A percentile compares a stretch with the other conserved stretches of the same genome.
Conservation (phyloP, 441 rosid genomes). For the Gossypium laxum region DNA sequence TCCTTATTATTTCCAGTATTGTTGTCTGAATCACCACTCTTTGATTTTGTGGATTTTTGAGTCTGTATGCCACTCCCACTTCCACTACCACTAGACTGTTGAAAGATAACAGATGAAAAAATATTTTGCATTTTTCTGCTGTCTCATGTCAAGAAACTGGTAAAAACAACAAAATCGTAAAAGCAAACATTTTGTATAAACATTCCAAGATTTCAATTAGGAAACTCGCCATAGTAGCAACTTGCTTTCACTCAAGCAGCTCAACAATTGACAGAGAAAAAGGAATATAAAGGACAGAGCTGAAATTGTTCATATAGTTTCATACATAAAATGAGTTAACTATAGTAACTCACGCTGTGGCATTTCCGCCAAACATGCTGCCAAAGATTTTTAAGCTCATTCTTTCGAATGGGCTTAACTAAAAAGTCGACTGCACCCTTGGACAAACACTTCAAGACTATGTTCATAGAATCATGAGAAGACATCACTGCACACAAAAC, state of each 20-base stretch:
- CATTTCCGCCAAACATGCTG: slow-evolving; percentile 56
- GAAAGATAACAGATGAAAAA: slow-evolving; percentile 16
- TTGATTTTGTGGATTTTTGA: slow-evolving; percentile 31
- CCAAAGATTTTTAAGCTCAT: slow-evolving; percentile 53
- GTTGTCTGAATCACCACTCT: slow-evolving; percentile 24
- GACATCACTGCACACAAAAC: slow-evolving; percentile 46
- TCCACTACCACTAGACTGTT: slow-evolving; percentile 44
- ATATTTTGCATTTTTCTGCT: slow-evolving; percentile 6
- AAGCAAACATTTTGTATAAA: neutral
- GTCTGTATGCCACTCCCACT: slow-evolving; percentile 34
- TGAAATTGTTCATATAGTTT: slow-evolving; percentile 20
- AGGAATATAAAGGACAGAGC: slow-evolving; percentile 18
- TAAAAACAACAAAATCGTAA: slow-evolving; percentile 6
- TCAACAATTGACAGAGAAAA: slow-evolving; percentile 4
- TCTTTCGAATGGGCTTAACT: slow-evolving; percentile 48
- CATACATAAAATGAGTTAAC: slow-evolving; percentile 15
- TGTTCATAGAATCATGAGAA: slow-evolving; percentile 37
- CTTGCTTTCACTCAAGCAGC: slow-evolving; percentile 6
- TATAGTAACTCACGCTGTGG: slow-evolving; percentile 38
- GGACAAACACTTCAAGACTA: slow-evolving; percentile 43
- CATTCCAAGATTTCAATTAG: neutral
- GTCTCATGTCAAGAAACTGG: slow-evolving; percentile 2
- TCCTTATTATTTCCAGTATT: slow-evolving; percentile 31
- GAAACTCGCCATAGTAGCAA: slow-evolving; percentile 1
- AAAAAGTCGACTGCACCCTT: slow-evolving; percentile 44